Evolutionary conservation across 805 yeast genomes (phyloP), one percentile per base, ranked within the genome.

Genomic region (Saccharomycopsis selenospora): DNA sequence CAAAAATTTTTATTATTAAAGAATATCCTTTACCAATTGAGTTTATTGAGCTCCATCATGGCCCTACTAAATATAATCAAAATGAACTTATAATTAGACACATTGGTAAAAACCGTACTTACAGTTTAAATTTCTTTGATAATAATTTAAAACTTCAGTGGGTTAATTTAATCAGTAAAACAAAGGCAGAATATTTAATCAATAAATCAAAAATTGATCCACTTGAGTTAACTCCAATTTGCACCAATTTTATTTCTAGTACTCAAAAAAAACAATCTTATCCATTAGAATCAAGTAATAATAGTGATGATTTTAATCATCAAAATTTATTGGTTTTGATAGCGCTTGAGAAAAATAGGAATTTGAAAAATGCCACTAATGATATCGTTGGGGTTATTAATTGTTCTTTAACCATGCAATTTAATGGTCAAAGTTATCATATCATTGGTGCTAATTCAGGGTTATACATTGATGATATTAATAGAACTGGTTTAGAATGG

Each of bases 21-120:
- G 55, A 52, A 26, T 52, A 45, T 40, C 55, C 55, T 5, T 40
- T 52, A 14, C 55, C 55, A 11, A 49, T 52, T 25, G 55, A 52
- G 29, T 49, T 49, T 43, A 36, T 49, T 8, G 53, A 52, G 14
- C 30, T 46, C 18, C 30, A 11, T 13, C 38, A 20, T 14, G 38
- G 38, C 18, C 38, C 18, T 7, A 17, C 38, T 14, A 33, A 33
- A 6, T 14, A 33, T 14, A 14, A 33, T 10, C 38, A 33, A 14
- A 36, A 49, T 28, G 55, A 52, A 40, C 24, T 50, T n/a, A 43
- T 24, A 3, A 13, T 52, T 4, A 4, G 43, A 3, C 55, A 52
- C 26, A 36, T 17, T 13, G 55, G 55, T 6, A 51, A 51, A 18
- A 28, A 30, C 26, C 3, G 46, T 18, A 36, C 27, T 4, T 49